Percentiles rank a stretch among this genome's conserved stretches.
phyloP scores from a whole-genome alignment of 2,329 filamentous ascomycete genomes.

The Trichoderma gracile region DNA sequence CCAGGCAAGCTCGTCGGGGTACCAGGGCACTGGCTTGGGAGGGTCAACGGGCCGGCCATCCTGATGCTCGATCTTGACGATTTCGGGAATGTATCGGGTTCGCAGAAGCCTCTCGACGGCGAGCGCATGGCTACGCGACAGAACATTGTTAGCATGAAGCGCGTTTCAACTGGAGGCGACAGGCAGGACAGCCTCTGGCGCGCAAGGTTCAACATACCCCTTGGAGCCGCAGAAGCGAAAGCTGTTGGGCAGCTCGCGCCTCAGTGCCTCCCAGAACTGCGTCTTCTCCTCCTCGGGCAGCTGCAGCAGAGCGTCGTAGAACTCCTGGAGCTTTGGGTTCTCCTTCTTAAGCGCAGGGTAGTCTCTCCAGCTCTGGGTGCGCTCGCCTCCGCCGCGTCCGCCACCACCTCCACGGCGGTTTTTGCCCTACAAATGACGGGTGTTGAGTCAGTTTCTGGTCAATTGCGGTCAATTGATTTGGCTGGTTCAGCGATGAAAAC shows the following conservation, averaged over 20 bases:
- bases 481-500: constrained; percentile 4
- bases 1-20: constrained; percentile 93
- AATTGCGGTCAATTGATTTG: neutral
- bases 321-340: constrained; percentile 83
- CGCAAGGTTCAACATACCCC: constrained; percentile 55
- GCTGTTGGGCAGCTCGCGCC: constrained; percentile 88
- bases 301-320: constrained; percentile 77
- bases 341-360: constrained; percentile 61
- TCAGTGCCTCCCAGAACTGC: constrained; percentile 81
- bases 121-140: constrained; percentile 71
- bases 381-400: constrained; percentile 37
- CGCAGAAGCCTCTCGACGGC: constrained; percentile 87
- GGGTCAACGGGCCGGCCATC: constrained; percentile 82
- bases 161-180: neutral
- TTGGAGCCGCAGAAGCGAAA: constrained; percentile 97
- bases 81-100: constrained; percentile 86
- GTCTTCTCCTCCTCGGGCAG: constrained; percentile 75
- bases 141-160: constrained; percentile 20
- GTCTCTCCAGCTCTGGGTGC: constrained; percentile 38
- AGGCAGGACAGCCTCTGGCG: neutral
- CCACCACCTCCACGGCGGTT: constrained; percentile 40
- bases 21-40: constrained; percentile 83
- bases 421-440: constrained; percentile 37
- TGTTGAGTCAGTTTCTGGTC: neutral
- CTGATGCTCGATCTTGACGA: constrained; percentile 77